phyloP scores from a whole-genome alignment of 1,284 basidiomycete species.

The Bjerkandera adusta region DNA sequence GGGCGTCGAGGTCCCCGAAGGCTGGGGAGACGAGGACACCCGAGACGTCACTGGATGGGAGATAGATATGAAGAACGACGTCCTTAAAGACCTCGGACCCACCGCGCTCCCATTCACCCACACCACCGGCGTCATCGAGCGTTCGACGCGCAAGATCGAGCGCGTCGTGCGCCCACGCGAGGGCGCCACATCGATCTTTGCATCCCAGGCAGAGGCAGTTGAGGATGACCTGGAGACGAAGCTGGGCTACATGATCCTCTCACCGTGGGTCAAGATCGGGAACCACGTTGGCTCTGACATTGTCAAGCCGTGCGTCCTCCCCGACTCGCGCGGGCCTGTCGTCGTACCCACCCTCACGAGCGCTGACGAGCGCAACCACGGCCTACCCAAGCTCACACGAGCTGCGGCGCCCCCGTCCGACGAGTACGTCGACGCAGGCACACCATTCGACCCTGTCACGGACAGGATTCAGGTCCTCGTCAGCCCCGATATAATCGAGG shows the following conservation, averaged over 20 bases:
- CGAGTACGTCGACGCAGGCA: neutral
- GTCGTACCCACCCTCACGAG: slow-evolving; percentile 16
- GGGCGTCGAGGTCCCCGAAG: slow-evolving; percentile 5
- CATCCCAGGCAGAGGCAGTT: slow-evolving; percentile 34
- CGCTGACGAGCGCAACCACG: slow-evolving; percentile 18
- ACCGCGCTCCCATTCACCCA: slow-evolving; percentile 45
- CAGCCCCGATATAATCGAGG: slow-evolving; percentile 41
- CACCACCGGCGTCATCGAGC: slow-evolving; percentile 48
- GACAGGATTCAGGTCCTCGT: slow-evolving; percentile 57
- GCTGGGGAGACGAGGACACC: slow-evolving; percentile 7
- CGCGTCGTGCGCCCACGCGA: slow-evolving; percentile 23
- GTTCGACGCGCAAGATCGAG: slow-evolving; percentile 47
- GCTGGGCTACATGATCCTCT: slow-evolving; percentile 49
- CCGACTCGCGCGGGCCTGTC: slow-evolving; percentile 42
- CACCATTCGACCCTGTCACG: slow-evolving; percentile 37
- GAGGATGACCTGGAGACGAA: slow-evolving; percentile 47
- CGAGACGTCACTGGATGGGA: slow-evolving; percentile 20
- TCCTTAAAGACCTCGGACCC: slow-evolving; percentile 43
- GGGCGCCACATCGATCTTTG: slow-evolving; percentile 1
- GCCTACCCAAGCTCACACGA: slow-evolving; percentile 1
- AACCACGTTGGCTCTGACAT: slow-evolving; percentile 38
- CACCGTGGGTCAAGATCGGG: slow-evolving; percentile 48
- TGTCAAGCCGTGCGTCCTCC: slow-evolving; percentile 37
- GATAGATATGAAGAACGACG: slow-evolving; percentile 22
- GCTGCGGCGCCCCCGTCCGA: neutral